These are phyloP conservation scores for Magnaporthiopsis poae DNA, from an alignment of 2,329 filamentous ascomycete genomes.

Conservation along the genomic window DNA sequence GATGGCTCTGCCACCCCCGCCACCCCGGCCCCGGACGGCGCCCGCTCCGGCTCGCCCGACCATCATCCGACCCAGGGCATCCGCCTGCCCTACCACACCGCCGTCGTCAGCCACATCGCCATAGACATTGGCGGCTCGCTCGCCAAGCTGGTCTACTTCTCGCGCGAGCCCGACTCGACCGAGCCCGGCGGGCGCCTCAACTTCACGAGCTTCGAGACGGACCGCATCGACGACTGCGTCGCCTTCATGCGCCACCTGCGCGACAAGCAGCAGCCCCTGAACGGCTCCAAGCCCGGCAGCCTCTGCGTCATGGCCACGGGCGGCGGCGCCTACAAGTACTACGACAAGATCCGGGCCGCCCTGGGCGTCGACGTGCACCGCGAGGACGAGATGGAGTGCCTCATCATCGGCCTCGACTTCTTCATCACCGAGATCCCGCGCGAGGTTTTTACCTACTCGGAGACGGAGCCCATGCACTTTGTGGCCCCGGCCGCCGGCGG, in stretches of 20 bases:
- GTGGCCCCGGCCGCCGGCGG: constrained; percentile 48
- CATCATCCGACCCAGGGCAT: constrained; percentile 75
- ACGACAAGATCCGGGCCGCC: constrained; percentile 75
- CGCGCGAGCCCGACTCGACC: constrained; percentile 68
- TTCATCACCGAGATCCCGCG: constrained; percentile 96
- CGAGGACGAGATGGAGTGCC: constrained; percentile 97
- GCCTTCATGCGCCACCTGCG: constrained; percentile 82
- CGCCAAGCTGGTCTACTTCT: constrained; percentile 95
- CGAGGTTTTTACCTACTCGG: constrained; percentile 95
- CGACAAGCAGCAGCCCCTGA: constrained; percentile 66
- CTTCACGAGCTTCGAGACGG: constrained; percentile 93
- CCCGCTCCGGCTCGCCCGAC: constrained; percentile 4
- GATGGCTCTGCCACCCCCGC: constrained; percentile 16
- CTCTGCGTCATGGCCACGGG: constrained; percentile 92
- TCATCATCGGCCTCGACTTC: constrained; percentile 94
- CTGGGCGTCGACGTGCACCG: constrained; percentile 79
- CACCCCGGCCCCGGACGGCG: not conserved
- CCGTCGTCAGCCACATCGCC: constrained; percentile 90
- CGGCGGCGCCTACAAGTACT: constrained; percentile 92
- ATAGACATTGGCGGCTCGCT: constrained; percentile 95
- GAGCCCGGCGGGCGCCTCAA: constrained; percentile 83
- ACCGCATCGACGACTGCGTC: constrained; percentile 85
- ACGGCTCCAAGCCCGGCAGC: constrained; percentile 60
- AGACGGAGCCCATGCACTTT: constrained; percentile 83
- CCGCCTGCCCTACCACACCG: constrained; percentile 87